Percentiles rank a stretch among this genome's conserved stretches.
These are phyloP conservation scores for Nelumbo lutea DNA, from an alignment of 164 flowering plant genomes.

Conservation along the genomic window DNA sequence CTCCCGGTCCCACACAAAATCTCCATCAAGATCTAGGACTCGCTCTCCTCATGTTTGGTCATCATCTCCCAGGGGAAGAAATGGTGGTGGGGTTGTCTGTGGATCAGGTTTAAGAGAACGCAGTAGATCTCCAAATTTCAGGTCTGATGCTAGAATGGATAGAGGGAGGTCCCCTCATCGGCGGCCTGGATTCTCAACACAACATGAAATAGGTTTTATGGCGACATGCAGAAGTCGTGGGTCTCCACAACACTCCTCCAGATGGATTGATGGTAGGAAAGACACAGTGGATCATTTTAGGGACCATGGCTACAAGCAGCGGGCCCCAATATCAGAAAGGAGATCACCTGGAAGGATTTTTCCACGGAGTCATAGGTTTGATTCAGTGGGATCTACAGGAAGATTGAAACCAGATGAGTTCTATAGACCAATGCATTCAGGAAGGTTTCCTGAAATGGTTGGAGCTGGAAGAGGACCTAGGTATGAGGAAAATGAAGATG, in stretches of 20 bases:
- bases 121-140: constrained; percentile 43
- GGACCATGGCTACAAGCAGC: constrained; percentile 29
- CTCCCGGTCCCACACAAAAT: constrained; percentile 25
- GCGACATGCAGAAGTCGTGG: constrained; percentile 29
- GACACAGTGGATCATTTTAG: constrained; percentile 27
- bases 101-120: constrained; percentile 17
- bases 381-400: constrained; percentile 22
- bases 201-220: constrained; percentile 21
- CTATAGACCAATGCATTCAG: constrained; percentile 32
- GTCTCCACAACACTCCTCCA: constrained; percentile 26
- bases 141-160: constrained; percentile 28
- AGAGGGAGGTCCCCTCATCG: constrained; percentile 32
- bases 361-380: constrained; percentile 24
- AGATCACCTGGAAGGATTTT: constrained; percentile 37
- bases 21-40: constrained; percentile 48
- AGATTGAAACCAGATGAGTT: constrained; percentile 35
- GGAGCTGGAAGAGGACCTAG: constrained; percentile 30
- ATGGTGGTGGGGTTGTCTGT: constrained; percentile 12
- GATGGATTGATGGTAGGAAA: constrained; percentile 34
- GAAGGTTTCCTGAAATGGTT: constrained; percentile 28
- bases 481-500: constrained; percentile 30
- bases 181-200: constrained; percentile 25
- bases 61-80: constrained; percentile 30
- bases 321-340: constrained; percentile 20
- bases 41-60: constrained; percentile 41